Evolutionary conservation across 305 asterid species (phyloP), one percentile per base, ranked within the genome.

Genomic region (Fraxinus dipetala): DNA sequence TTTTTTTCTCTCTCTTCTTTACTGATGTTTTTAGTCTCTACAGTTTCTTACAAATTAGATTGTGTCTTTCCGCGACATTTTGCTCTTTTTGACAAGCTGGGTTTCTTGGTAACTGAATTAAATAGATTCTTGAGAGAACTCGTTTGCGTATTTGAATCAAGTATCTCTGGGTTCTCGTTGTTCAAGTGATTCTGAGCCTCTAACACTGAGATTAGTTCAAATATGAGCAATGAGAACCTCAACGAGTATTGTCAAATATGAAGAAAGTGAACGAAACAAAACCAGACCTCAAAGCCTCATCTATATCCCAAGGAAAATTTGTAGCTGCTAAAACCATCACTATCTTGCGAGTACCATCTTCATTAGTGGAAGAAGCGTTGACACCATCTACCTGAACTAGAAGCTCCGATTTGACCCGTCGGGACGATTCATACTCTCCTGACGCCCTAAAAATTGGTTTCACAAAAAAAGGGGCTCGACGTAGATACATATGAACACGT

Each of bases 311-410:
- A 61, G 99, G 99, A 83, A 95, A 95, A 85, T 95, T 94, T 48
- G 99, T 95, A 54, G 99, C 99, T 16, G 99, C 99, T 87, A 95
- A 90, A 88, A 95, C 99, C 99, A 94, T 94, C 84, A 95, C 98
- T 80, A 93, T 84, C 89, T 95, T 95, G 76, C 97, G 98, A 20
- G 92, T 90, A 80, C 97, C 99, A 34, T 95, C 98, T 89, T 95
- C 99, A 79, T 95, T 95, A n/a, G 98, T 93, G 78, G 89, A 83
- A 74, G 96, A 38, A 81, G 94, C 96, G 88, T 88, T 94, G 79
- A 94, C 99, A 74, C 98, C 99, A 87, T 96, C 98, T 75, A 96
- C 95, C 89, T 94, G 98, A 86, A 96, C 98, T 76, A 96, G 90
- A 84, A 93, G 97, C 78, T 96, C 99, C 85, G 98, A 93, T 83